Base-by-base conservation (phyloP, 2,329 filamentous ascomycete species). In the Exutisphaerella laricina region DNA sequence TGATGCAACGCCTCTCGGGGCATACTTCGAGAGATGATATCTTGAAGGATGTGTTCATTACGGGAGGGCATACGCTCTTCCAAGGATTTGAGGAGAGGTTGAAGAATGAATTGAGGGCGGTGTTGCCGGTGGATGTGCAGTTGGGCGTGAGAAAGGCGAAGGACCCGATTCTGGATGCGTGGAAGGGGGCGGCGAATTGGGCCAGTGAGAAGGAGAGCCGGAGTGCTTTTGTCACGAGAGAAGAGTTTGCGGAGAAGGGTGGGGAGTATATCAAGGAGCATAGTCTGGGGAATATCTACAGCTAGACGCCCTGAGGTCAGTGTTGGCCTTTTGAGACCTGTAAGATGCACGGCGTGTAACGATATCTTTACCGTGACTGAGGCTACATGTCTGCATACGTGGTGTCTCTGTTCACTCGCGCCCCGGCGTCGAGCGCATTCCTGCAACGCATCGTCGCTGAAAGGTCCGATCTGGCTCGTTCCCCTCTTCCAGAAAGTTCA, bases 171-270 rank as follows among this genome's bases (percentile, higher is more conserved):
- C 70, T 94, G 25, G 92, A 98, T 72, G 86, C 90, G 3, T 98
- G 92, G 92, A 86, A 77, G 65, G 92, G 92, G 5, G 92, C 92
- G 1, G 90, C 92, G 9, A 74, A 78, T 49, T 98, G 92, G 90
- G 85, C 83, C 28, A 73, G 74, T 1, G 61, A 71, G 22, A 73
- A 73, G 14, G 70, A 74, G 39, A 81, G 81, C 67, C 47, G 59
- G 34, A 79, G 70, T 25, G 79, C 80, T 4, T 83, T 80, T 48
- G 77, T 98, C 30, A 85, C 82, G 1, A 80, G 77, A 57, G 83
- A 84, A 53, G 92, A 97, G 66, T 98, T 88, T 67, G 65, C 79
- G 56, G 92, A 98, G 72, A 96, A 94, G 72, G 92, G 92, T 1
- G 74, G 80, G 16, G 90, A 97, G 57, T 97, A 97, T 70, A 77